Evolutionary conservation across 805 yeast genomes (phyloP).

Genomic region (Candida jianshihensis): DNA sequence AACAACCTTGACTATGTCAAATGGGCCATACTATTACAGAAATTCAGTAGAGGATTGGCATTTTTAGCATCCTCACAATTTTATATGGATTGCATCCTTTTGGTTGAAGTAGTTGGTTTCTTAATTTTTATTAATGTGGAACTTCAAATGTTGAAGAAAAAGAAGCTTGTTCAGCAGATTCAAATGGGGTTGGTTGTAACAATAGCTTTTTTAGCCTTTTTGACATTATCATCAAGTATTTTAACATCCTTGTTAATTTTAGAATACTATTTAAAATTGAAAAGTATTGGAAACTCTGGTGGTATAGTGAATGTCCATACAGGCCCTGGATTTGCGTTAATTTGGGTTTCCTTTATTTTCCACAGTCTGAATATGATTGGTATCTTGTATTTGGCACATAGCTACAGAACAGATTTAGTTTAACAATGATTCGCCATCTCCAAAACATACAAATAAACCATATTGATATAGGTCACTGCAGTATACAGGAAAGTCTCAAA

Average conservation of each 20-base stretch:
- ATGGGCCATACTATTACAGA: conserved; percentile 21
- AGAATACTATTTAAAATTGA: conserved; percentile 17
- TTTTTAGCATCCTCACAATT: conserved; percentile 12
- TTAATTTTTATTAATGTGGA: conserved; percentile 1
- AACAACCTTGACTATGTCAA: conserved; percentile 12
- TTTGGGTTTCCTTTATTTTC: conserved; percentile 13
- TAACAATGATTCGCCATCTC: too few species aligned
- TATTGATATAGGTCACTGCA: too few species aligned
- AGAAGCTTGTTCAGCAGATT: not conserved
- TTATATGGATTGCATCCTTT: conserved; percentile 1
- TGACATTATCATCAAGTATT: conserved; percentile 10
- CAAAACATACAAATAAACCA: too few species aligned
- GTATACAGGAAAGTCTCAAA: too few species aligned
- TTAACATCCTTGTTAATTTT: conserved; percentile 19
- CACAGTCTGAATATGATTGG: conserved; percentile 5
- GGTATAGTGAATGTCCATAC: conserved; percentile 21
- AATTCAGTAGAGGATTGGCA: conserved; percentile 21
- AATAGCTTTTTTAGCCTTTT: conserved; percentile 11
- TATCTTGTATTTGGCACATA: conserved; percentile 15
- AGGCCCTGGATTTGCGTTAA: conserved; percentile 14
- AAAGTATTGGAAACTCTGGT: conserved; percentile 9
- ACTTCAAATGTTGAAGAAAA: not conserved
- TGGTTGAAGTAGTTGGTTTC: conserved; percentile 2
- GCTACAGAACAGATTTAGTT: conserved; percentile 9
- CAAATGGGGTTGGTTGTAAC: conserved; percentile 7